Evolutionary conservation across 106 monocot species (phyloP).

Genomic region (Dactylorhiza incarnata): DNA sequence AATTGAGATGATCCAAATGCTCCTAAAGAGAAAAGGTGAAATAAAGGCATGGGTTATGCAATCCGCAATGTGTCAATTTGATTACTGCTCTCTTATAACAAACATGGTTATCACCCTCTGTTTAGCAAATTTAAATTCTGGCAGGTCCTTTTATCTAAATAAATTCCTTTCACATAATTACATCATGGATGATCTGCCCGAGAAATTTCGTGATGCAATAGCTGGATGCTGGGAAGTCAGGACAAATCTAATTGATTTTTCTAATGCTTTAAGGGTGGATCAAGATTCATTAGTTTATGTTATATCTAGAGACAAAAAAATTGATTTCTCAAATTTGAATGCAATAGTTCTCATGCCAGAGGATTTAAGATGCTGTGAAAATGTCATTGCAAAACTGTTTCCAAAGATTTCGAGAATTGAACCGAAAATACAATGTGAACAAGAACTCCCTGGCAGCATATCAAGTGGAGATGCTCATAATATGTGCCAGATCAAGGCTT

Average conservation of each 20-base stretch:
- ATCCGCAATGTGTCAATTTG: background rate
- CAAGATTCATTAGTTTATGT: background rate
- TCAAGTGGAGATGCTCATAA: background rate
- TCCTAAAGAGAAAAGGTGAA: too few species aligned
- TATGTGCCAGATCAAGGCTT: too few species aligned
- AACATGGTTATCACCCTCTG: background rate
- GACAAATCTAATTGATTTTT: background rate
- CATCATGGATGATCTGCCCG: background rate
- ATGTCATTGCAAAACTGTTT: background rate
- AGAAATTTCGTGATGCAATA: background rate
- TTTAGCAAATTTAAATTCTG: slow-evolving; percentile 2
- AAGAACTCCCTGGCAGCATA: background rate
- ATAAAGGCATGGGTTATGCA: background rate
- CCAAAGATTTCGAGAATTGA: background rate
- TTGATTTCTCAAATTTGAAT: background rate
- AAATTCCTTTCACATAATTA: background rate
- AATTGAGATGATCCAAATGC: too few species aligned
- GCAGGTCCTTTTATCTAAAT: background rate
- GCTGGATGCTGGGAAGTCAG: background rate
- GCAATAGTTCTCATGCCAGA: background rate
- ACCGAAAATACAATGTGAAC: background rate
- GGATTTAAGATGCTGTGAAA: background rate
- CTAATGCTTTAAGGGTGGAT: background rate
- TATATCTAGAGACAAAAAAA: background rate
- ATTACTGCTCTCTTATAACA: background rate